phyloP scores from a whole-genome alignment of 768 basidiomycete genomes.

The Pisolithus orientalis region DNA sequence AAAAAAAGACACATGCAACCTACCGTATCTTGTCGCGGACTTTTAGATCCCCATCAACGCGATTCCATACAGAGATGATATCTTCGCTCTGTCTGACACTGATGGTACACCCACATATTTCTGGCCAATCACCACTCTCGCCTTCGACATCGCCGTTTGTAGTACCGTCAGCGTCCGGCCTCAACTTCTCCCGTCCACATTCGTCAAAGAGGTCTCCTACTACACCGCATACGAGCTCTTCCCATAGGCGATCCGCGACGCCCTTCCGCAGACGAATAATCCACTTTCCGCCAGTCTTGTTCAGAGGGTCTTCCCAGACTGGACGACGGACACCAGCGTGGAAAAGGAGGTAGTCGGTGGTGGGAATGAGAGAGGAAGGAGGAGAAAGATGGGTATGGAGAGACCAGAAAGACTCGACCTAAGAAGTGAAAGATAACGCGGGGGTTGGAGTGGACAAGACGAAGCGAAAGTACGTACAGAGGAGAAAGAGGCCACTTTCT shows the following conservation, averaged over 20 bases:
- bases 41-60: slow-evolving; percentile 68
- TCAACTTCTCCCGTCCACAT: slow-evolving; percentile 33
- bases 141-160: slow-evolving; percentile 26
- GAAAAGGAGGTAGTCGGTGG: slow-evolving; percentile 93
- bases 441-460: background rate
- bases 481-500: slow-evolving; percentile 84
- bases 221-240: slow-evolving; percentile 79
- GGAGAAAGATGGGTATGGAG: slow-evolving; percentile 87
- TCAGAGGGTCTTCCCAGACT: slow-evolving; percentile 94
- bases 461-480: slow-evolving; percentile 47
- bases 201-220: slow-evolving; percentile 88
- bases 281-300: slow-evolving; percentile 88
- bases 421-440: slow-evolving; percentile 5
- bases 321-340: slow-evolving; percentile 80
- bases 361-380: slow-evolving; percentile 77
- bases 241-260: slow-evolving; percentile 86
- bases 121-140: slow-evolving; percentile 51
- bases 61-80: slow-evolving; percentile 91
- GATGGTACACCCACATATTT: slow-evolving; percentile 93
- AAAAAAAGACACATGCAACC: slow-evolving; percentile 33
- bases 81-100: slow-evolving; percentile 92
- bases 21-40: slow-evolving; percentile 80
- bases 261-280: slow-evolving; percentile 91
- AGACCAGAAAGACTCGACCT: slow-evolving; percentile 96
- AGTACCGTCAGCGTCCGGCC: slow-evolving; percentile 28